phyloP scores from a whole-genome alignment of 257 asterid species.

The Osmanthus fragrans region DNA sequence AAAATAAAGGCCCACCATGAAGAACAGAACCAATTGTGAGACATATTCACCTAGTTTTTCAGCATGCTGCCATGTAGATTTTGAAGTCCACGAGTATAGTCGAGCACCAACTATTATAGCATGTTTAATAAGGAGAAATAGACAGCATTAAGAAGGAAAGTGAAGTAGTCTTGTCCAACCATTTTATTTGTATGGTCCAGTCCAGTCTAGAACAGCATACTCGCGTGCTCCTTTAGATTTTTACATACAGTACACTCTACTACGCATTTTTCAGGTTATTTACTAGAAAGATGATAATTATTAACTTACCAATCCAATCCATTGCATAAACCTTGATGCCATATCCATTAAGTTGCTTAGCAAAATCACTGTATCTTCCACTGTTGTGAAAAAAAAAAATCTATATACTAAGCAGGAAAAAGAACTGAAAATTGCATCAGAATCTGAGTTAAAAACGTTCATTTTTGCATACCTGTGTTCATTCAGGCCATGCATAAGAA shows the following conservation, averaged over 20 bases:
- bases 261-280: not conserved
- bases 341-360: slow-evolving; percentile 75
- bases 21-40: not conserved
- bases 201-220: no score
- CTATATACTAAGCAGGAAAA: slow-evolving; percentile 1
- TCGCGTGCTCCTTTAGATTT: no score
- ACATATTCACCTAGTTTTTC: not conserved
- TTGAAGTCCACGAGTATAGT: not conserved
- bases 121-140: not conserved
- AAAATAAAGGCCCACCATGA: not conserved
- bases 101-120: not conserved
- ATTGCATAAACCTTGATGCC: slow-evolving; percentile 90
- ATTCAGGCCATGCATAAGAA: slow-evolving; percentile 79
- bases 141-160: not conserved
- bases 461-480: slow-evolving; percentile 69
- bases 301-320: slow-evolving; percentile 95
- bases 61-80: not conserved
- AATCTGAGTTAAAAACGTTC: not conserved
- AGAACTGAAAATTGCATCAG: not conserved
- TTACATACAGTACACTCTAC: not conserved
- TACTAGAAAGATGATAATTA: not conserved
- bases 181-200: no score
- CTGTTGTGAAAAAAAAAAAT: slow-evolving; percentile 35
- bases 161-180: not conserved
- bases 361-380: slow-evolving; percentile 76